phyloP scores from a whole-genome alignment of 768 basidiomycete species.

The Amanita molliuscula region DNA sequence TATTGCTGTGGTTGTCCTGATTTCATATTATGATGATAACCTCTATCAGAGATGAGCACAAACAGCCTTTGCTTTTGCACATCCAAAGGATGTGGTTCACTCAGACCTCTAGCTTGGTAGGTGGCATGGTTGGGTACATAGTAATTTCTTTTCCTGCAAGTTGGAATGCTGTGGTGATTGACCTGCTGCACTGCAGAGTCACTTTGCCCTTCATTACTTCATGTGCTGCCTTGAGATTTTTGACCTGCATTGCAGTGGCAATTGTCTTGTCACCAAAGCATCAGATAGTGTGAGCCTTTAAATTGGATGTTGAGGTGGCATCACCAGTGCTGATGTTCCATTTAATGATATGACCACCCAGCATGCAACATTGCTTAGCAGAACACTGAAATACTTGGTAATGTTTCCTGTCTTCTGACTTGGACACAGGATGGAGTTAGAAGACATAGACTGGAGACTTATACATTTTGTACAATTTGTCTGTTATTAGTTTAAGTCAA shows the following conservation, averaged over 20 bases:
- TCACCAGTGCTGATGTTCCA: constrained; percentile 7
- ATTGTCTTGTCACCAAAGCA: constrained; percentile 20
- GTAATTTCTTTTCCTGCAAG: not conserved
- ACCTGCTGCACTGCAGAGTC: not conserved
- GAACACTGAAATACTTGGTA: not conserved
- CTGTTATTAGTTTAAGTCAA: not conserved
- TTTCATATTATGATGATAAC: not conserved
- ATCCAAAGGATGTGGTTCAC: not conserved
- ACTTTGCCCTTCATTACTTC: constrained; percentile 3
- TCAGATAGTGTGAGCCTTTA: constrained; percentile 12
- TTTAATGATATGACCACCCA: not conserved
- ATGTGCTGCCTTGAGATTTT: constrained; percentile 3
- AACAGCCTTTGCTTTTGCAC: not conserved
- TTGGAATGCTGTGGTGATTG: not conserved
- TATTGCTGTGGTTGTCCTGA: not conserved
- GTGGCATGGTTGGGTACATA: not conserved
- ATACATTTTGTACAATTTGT: constrained; percentile 1
- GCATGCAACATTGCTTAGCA: not conserved
- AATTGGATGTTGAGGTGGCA: constrained; percentile 13
- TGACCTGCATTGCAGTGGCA: constrained; percentile 7
- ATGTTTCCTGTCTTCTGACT: not conserved
- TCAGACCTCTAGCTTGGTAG: not conserved
- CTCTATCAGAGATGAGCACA: too few relatives aligned
- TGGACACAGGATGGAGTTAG: not conserved
- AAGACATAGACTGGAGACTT: constrained; percentile 8